Base-by-base conservation (phyloP, 2,329 filamentous ascomycete species). In the Pyrenophora teres region DNA sequence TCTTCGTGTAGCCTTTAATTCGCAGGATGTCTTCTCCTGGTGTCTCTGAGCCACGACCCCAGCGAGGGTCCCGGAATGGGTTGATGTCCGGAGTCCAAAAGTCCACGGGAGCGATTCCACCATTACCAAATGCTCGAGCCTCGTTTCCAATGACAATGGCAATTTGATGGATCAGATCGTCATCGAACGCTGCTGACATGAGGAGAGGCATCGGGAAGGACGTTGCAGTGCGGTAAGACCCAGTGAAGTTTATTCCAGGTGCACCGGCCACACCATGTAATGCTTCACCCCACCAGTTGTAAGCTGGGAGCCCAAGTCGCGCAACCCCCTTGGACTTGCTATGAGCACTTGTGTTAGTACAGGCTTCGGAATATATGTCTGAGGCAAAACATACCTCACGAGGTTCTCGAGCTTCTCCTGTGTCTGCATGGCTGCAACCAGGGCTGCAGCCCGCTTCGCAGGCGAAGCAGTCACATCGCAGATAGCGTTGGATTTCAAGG, bases 51-150 rank as follows among this genome's bases (percentile, higher is more conserved):
- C 84, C 84, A 7, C 84, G 75, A 1, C 84, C 84, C 84, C 84
- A 86, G 21, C 85, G 74, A 0, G 85, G 84, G 62, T 87, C 84
- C 32, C 80, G 80, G 73, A 83, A 88, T 0, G 82, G 79, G 60
- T 87, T 88, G 68, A 88, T 85, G 62, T 88, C 87, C 0, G 86
- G 86, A 0, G 86, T 85, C 81, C 83, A 87, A 64, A 78, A 85
- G 64, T 86, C 65, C 2, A 71, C 65, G 0, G 81, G 82, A 2
- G 79, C 80, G 10, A 78, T 74, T 3, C 81, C 82, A 6, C 68
- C 78, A 59, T 89, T 89, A 62, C 77, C 84, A 65, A 87, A 89
- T 0, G 86, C 85, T 33, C 87, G 77, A 0, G 83, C 84, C 64
- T 89, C 86, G 0, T 81, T 87, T 4, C 75, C 76, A 27, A 85